Conservation (phyloP, 805 yeast genomes). For the Saccharomycopsis sp. region DNA sequence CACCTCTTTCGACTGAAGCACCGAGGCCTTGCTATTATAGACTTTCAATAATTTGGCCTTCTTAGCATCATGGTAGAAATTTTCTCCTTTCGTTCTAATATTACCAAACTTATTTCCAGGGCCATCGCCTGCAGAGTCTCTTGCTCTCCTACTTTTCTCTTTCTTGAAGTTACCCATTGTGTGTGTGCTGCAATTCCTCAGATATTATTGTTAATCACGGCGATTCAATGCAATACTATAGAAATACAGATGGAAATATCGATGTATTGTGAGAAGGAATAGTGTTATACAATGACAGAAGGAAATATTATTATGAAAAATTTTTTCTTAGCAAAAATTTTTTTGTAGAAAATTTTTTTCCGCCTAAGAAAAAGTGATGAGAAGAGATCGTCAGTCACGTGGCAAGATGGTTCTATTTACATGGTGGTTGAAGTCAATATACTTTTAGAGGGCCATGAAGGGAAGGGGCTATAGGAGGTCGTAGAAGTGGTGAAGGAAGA, state of each 20-base stretch:
- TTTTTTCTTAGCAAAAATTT: background rate
- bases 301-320: background rate
- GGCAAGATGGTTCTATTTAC: too few relatives aligned
- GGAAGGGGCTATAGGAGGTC: too few relatives aligned
- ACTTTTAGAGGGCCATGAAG: too few relatives aligned
- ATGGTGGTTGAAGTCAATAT: too few relatives aligned
- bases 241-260: background rate
- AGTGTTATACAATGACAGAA: background rate
- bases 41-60: slow-evolving; percentile 83
- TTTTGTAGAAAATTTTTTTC: background rate
- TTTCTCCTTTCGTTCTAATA: slow-evolving; percentile 91
- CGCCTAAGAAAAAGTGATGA: background rate
- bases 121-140: slow-evolving; percentile 57
- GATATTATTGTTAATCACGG: too few relatives aligned
- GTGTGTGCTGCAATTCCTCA: background rate
- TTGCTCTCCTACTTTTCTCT: slow-evolving; percentile 78
- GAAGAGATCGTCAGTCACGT: background rate
- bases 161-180: slow-evolving; percentile 90
- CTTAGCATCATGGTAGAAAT: slow-evolving; percentile 91
- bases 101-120: slow-evolving; percentile 63
- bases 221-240: too few relatives aligned
- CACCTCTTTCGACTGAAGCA: slow-evolving; percentile 75
- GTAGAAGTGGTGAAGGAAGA: too few relatives aligned
- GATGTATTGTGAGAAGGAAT: background rate
- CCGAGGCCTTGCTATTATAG: slow-evolving; percentile 95